Base-by-base conservation (phyloP, 2,329 filamentous ascomycete species). In the Parastagonospora nodorum region DNA sequence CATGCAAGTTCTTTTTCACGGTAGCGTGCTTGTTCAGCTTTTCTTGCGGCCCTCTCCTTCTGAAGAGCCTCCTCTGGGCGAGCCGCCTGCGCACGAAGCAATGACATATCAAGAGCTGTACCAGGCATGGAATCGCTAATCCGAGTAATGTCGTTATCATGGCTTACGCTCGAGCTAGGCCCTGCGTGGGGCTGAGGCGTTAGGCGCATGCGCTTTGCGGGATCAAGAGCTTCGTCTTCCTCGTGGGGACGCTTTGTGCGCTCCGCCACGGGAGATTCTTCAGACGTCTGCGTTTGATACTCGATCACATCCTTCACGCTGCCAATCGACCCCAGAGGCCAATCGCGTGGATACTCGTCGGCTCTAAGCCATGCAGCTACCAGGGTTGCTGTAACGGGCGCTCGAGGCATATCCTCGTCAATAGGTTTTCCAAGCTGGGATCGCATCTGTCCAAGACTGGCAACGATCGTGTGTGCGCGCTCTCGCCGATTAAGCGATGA, bases 101-200 rank as follows among this genome's bases (percentile, higher is more conserved):
- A 45, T 27, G 53, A 30, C 11, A 43, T 31, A 16, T 61, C 51
- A 6, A 33, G 48, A 16, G 61, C 58, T 5, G 66, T 67, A 9
- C 67, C 64, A 8, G 67, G 68, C 47, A 76, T 64, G 0, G 76
- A 78, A 53, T 78, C 75, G 48, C 74, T 79, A 41, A 77, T 61
- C 24, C 72, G 74, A 1, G 74, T 76, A 16, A 73, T 54, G 6
- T 76, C 73, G 30, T 54, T 47, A 8, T 55, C 50, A 3, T 59
- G 53, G 8, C 56, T 46, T 0, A 27, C 9, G 28, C 19, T 59
- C 27, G 50, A 30, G 8, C 15, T 28, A 12, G 33, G 16, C 2
- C 45, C 9, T 31, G 40, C 30, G 19, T 54, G 55, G 28, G 63
- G 64, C 32, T 71, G 68, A 10, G 69, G 66, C 1, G 69, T 71